These are phyloP conservation scores for Bipolaris sorokiniana DNA, from an alignment of 2,329 filamentous ascomycete species.

Conservation along the genomic window DNA sequence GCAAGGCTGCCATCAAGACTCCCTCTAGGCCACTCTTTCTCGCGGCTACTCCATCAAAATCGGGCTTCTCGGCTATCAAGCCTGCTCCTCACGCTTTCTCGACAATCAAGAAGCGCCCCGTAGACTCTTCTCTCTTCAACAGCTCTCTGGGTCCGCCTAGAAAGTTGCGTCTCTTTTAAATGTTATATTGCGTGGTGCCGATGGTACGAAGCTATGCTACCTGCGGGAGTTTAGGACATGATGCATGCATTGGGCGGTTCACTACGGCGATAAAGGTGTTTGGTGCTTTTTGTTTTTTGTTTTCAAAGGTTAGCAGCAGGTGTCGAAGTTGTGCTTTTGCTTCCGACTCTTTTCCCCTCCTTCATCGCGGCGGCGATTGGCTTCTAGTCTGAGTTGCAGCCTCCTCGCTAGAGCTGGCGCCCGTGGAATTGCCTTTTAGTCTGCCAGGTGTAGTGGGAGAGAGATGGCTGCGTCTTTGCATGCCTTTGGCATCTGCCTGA, in stretches of 20 bases:
- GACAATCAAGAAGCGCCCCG: slow-evolving; percentile 31
- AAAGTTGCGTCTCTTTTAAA: slow-evolving; percentile 34
- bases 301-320: neutral
- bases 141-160: slow-evolving; percentile 33
- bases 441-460: slow-evolving; percentile 22
- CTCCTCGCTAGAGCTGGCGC: slow-evolving; percentile 26
- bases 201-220: neutral
- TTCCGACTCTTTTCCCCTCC: neutral
- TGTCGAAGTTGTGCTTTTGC: slow-evolving; percentile 3
- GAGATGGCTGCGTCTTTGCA: slow-evolving; percentile 5
- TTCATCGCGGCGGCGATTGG: slow-evolving; percentile 28
- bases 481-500: neutral
- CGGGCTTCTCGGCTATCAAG: slow-evolving; percentile 24
- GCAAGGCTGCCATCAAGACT: slow-evolving; percentile 57
- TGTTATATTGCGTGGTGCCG: neutral
- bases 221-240: slow-evolving; percentile 8
- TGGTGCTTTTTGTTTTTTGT: neutral
- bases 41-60: slow-evolving; percentile 31
- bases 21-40: slow-evolving; percentile 58
- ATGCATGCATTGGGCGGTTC: slow-evolving; percentile 4
- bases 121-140: slow-evolving; percentile 24
- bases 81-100: slow-evolving; percentile 21
- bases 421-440: slow-evolving; percentile 26
- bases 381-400: slow-evolving; percentile 23
- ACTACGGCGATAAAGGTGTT: neutral